A percentile compares a stretch with the other conserved stretches of the same genome.
Evolutionary conservation across 2,329 filamentous ascomycete genomes (phyloP).

Genomic region (Periglandula ipomoeae): DNA sequence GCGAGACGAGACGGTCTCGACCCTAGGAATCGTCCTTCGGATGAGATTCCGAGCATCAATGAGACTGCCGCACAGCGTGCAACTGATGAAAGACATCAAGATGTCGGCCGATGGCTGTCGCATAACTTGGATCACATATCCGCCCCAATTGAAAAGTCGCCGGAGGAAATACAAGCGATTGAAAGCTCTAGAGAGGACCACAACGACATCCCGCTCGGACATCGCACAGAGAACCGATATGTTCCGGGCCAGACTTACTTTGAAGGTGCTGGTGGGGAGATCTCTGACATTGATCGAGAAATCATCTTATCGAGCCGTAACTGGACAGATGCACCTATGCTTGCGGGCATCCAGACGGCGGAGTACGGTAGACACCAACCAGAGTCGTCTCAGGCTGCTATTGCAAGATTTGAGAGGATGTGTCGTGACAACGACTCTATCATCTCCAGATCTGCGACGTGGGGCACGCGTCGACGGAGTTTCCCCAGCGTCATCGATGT

Average conservation of each 20-base stretch:
- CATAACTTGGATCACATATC: slow-evolving; percentile 21
- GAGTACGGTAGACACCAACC: slow-evolving; percentile 32
- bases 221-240: slow-evolving; percentile 40
- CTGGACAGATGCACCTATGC: slow-evolving; percentile 40
- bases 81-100: slow-evolving; percentile 36
- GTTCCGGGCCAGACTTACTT: slow-evolving; percentile 43
- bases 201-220: slow-evolving; percentile 34
- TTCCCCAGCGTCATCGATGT: slow-evolving; percentile 45
- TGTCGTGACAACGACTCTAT: slow-evolving; percentile 48
- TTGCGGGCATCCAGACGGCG: slow-evolving; percentile 33
- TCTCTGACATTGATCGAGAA: slow-evolving; percentile 37
- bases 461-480: slow-evolving; percentile 60
- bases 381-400: slow-evolving; percentile 42
- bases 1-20: slow-evolving; percentile 38
- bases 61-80: slow-evolving; percentile 34
- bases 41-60: slow-evolving; percentile 40
- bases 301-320: slow-evolving; percentile 38
- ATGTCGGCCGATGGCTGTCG: slow-evolving; percentile 43
- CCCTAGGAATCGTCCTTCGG: slow-evolving; percentile 33
- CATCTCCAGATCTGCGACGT: slow-evolving; percentile 55
- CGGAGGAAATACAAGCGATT: slow-evolving; percentile 15
- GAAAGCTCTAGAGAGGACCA: slow-evolving; percentile 20
- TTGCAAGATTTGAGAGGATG: slow-evolving; percentile 41
- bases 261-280: slow-evolving; percentile 28
- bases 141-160: slow-evolving; percentile 16